Evolutionary conservation across 1,284 basidiomycete species (phyloP), one percentile per base, ranked within the genome.

Genomic region (Pseudozyma thailandica): DNA sequence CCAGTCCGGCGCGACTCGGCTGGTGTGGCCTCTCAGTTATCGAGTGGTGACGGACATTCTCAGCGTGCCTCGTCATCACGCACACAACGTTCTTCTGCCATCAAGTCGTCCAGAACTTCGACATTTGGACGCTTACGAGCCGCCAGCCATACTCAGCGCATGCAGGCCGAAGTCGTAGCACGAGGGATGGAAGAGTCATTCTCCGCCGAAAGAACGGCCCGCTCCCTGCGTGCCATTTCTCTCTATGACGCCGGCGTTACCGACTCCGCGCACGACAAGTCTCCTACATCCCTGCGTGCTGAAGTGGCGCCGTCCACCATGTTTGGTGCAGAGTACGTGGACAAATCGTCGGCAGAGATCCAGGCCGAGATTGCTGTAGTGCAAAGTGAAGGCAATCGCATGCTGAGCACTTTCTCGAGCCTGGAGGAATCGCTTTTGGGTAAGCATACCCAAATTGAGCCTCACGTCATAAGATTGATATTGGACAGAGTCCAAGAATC

Each of bases 281-380:
- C 50, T 13, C 52, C 49, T 0, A 52, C 63, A 1, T 60, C 63
- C 6, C 16, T 49, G 16, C 61, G 68, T 3, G 41, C 57, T 7
- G 68, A 61, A 12, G 45, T 46, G 38, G 68, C 61, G 26, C 52
- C 66, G 4, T 48, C 56, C 0, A 52, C 52, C 26, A 54, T 77
- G 48, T 69, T 69, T 37, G 72, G 74, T 20, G 54, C 60, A 28
- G 68, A 74, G 59, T 77, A 77, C 45, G 57, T 51, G 5, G 61
- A 62, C 37, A 69, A 69, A 38, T 35, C 56, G 4, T 50, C 64
- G n/a, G 45, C 53, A n/a, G 77, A 78, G 53, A 71, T 78, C 26
- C 53, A 60, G 35, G 77, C 77, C 26, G 75, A 78, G 56, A 76
- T 76, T 13, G 45, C 50, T 23, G 73, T 77, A 15, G 74, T 78